Percentiles rank a stretch among this genome's conserved stretches.
phyloP scores from a whole-genome alignment of 495 filamentous ascomycete genomes.

The Hapsidospora chrysogenum region DNA sequence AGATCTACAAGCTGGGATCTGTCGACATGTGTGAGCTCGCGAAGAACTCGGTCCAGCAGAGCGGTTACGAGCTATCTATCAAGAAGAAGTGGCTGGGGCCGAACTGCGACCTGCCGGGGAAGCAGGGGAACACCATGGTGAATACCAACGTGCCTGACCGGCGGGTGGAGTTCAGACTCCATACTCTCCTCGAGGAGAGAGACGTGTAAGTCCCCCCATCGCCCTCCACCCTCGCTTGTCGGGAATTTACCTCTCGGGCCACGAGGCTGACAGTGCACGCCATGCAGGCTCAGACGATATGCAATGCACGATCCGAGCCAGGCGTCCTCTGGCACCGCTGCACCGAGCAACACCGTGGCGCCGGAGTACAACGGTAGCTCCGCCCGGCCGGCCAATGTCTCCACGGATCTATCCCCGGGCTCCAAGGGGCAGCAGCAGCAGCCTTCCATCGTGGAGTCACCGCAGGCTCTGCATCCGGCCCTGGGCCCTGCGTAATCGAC shows the following conservation, averaged over 20 bases:
- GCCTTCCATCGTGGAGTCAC: not conserved
- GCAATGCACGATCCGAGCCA: conserved; percentile 5
- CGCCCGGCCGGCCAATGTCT: not conserved
- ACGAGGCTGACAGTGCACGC: no score
- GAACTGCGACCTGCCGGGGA: conserved; percentile 54
- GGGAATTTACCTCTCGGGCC: not conserved
- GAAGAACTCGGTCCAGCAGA: conserved; percentile 86
- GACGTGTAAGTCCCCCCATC: conserved; percentile 44
- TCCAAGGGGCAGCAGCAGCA: not conserved
- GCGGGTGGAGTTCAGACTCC: conserved; percentile 70
- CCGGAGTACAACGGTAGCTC: not conserved
- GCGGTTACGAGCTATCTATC: conserved; percentile 75
- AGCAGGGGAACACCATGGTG: conserved; percentile 70
- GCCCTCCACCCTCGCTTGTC: not conserved
- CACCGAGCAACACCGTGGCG: not conserved
- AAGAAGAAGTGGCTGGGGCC: conserved; percentile 83
- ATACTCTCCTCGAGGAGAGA: conserved; percentile 66
- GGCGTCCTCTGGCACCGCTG: not conserved
- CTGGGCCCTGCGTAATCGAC: no score
- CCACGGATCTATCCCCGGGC: not conserved
- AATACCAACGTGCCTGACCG: conserved; percentile 95
- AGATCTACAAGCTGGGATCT: conserved; percentile 93
- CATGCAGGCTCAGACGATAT: conserved; percentile 30
- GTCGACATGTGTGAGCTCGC: conserved; percentile 98
- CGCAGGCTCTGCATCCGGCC: not conserved